Evolutionary conservation across 176 grass and related monocot species (phyloP).

Genomic region (Zea luxurians): DNA sequence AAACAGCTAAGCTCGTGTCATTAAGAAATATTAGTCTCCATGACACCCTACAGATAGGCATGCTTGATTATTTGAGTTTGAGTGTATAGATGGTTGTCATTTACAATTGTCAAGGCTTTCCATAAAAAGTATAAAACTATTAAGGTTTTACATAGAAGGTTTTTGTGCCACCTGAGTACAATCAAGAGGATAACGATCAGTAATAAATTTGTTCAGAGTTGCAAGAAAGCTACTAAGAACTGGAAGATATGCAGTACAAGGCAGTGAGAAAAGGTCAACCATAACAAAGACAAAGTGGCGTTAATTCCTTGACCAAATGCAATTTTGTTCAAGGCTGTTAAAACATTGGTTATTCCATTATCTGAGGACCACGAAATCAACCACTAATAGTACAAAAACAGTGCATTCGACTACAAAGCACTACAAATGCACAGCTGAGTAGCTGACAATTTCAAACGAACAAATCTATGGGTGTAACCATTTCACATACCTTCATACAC

Average conservation of each 20-base stretch:
- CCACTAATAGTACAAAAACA: not conserved
- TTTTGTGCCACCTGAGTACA: too few relatives aligned
- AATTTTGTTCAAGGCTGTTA: not conserved
- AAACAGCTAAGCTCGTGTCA: conserved; percentile 39
- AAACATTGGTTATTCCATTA: not conserved
- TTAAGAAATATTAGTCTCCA: conserved; percentile 37
- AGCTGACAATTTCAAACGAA: not conserved
- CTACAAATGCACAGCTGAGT: too few relatives aligned
- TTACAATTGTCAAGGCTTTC: too few relatives aligned
- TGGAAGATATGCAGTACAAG: conserved; percentile 29
- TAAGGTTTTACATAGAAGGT: too few relatives aligned
- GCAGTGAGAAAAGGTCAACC: not conserved
- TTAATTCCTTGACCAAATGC: not conserved
- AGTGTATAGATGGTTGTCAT: too few relatives aligned
- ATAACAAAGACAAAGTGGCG: not conserved
- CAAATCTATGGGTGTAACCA: not conserved
- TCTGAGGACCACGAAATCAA: not conserved
- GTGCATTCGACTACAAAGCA: not conserved
- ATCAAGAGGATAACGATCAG: too few relatives aligned
- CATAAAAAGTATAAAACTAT: too few relatives aligned
- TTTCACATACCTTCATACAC: conserved; percentile 83
- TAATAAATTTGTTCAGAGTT: too few relatives aligned
- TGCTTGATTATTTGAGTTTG: too few relatives aligned
- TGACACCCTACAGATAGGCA: not conserved
- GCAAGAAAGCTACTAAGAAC: conserved; percentile 95